Conservation (phyloP, 2,329 filamentous ascomycete species). For the Plenodomus tracheiphilus region DNA sequence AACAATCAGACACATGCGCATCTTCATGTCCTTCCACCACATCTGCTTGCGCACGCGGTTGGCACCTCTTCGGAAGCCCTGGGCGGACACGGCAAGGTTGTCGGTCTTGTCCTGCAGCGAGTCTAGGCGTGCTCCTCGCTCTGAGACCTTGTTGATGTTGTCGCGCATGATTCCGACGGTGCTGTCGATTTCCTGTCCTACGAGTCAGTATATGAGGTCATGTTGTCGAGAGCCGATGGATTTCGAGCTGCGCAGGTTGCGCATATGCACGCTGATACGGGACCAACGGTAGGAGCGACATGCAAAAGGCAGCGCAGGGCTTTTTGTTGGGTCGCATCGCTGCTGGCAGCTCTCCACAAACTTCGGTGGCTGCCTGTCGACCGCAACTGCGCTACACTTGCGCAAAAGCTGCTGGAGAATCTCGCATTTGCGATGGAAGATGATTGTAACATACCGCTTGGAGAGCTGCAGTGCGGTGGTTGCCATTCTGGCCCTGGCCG, state of each 20-base stretch:
- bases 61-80: constrained; percentile 93
- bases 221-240: neutral
- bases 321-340: constrained; percentile 5
- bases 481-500: constrained; percentile 53
- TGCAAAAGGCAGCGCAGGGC: too few species aligned
- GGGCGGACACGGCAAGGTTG: constrained; percentile 88
- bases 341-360: constrained; percentile 15
- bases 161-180: constrained; percentile 94
- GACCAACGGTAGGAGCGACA: too few species aligned
- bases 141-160: constrained; percentile 95
- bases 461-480: constrained; percentile 71
- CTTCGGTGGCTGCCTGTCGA: constrained; percentile 8
- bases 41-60: constrained; percentile 92
- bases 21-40: constrained; percentile 99
- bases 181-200: constrained; percentile 86
- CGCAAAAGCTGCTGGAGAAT: constrained; percentile 4
- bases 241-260: constrained; percentile 1
- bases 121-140: constrained; percentile 88
- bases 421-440: constrained; percentile 3
- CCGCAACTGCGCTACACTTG: constrained; percentile 2
- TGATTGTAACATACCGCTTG: constrained; percentile 68
- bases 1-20: constrained; percentile 93
- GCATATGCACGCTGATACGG: neutral
- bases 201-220: constrained; percentile 15
- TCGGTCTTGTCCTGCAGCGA: constrained; percentile 90